A percentile compares a stretch with the other conserved stretches of the same genome.
Evolutionary conservation across 257 asterid genomes (phyloP).

Genomic region (Jasminum sambac): DNA sequence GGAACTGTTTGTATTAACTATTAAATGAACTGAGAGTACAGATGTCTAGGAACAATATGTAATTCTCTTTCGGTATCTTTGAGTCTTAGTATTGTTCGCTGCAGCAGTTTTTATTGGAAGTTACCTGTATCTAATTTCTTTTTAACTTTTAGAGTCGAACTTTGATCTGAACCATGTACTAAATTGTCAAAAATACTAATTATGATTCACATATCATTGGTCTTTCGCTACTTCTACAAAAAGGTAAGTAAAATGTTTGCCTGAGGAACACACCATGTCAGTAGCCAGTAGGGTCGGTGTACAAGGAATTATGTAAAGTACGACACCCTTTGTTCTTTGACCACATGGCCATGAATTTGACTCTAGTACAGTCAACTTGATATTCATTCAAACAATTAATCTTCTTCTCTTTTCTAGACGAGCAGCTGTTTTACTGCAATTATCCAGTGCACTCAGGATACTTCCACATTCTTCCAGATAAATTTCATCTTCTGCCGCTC

Average conservation of each 20-base stretch:
- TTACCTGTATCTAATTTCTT: not conserved
- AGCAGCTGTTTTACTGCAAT: conserved; percentile 11
- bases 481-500: conserved; percentile 1
- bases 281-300: not conserved
- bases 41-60: not conserved
- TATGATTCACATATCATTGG: no score
- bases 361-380: conserved; percentile 9
- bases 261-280: not conserved
- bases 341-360: conserved; percentile 2
- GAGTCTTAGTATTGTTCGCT: not conserved
- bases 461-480: conserved; percentile 5
- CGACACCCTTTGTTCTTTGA: not conserved
- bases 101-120: not conserved
- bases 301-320: not conserved
- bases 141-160: not conserved
- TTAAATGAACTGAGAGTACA: not conserved
- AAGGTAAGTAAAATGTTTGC: no score
- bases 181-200: no score
- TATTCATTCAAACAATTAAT: conserved; percentile 8
- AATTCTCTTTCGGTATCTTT: not conserved
- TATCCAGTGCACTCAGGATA: conserved; percentile 3
- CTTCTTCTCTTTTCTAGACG: conserved; percentile 10
- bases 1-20: no score
- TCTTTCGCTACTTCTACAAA: no score
- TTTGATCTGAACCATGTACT: no score